Base-by-base conservation (phyloP, 2,329 filamentous ascomycete genomes). In the Stagonosporopsis chrysanthemi region DNA sequence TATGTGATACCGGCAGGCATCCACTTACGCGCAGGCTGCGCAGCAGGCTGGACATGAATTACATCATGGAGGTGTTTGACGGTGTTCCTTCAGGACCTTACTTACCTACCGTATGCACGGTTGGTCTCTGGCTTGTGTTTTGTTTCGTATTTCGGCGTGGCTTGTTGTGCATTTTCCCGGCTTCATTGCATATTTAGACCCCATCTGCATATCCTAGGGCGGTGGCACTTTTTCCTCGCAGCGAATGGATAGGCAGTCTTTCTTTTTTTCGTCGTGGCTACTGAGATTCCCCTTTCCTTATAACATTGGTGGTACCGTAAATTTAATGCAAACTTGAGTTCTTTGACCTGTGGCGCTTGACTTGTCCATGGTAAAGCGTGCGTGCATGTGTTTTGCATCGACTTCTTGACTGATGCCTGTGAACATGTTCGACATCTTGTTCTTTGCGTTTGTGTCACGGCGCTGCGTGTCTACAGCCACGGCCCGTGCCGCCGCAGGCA, bases 21-120 rank as follows among this genome's bases (percentile, higher is more conserved):
- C 58, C 60, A 52, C 55, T 58, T 57, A 23, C 48, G 58, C 46
- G 47, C 56, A 56, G 56, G 60, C 58, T 51, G 50, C 57, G 54
- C 58, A 52, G 35, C 50, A 41, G 47, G 52, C 45, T 43, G 28
- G 41, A 17, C 58, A 56, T 55, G 57, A 47, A 57, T 57, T 63
- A 60, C 65, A 65, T 62, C 46, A 65, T 51, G 50, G 19, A 53
- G 62, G 57, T 54, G 61, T 62, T 54, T 35, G 31, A 24, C 14
- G 42, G 47, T 44, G n/a, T 31, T 44, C 28, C 31, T 40, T 33
- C 8, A 29, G 33, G 22, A 28, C 0, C 26, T 15, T n/a, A 11
- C 22, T 4, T 36, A n/a, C 14, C 6, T 28, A 17, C 15, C 42
- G 26, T 15, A 12, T n/a, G 29, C 12, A 23, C 2, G 23, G 38